phyloP scores from a whole-genome alignment of 2,329 filamentous ascomycete genomes.

The Zalaria obscura region DNA sequence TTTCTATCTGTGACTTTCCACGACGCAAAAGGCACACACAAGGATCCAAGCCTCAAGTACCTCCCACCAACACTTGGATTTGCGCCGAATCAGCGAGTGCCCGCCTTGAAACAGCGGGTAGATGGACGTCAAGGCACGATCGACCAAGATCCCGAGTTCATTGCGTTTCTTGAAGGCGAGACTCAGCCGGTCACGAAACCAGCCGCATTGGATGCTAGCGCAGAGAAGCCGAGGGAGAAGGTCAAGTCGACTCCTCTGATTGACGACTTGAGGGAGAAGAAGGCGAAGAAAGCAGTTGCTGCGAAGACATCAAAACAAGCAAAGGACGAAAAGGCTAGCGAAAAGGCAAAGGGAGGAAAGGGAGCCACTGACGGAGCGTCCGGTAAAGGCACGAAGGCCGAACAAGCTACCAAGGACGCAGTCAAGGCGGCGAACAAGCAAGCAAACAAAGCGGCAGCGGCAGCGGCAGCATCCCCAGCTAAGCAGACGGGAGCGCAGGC shows the following conservation, averaged over 20 bases:
- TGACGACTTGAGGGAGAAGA: constrained; percentile 83
- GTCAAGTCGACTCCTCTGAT: constrained; percentile 77
- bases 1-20: constrained; percentile 60
- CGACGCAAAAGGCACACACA: constrained; percentile 66
- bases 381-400: background rate
- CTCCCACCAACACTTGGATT: constrained; percentile 71
- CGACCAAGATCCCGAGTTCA: constrained; percentile 91
- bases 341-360: constrained; percentile 18
- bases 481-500: constrained; percentile 18
- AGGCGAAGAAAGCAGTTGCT: constrained; percentile 53
- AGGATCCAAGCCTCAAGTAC: constrained; percentile 52
- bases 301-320: constrained; percentile 46
- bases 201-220: constrained; percentile 30
- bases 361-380: constrained; percentile 1
- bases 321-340: constrained; percentile 21
- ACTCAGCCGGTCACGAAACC: constrained; percentile 57
- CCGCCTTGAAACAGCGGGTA: constrained; percentile 56
- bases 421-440: constrained; percentile 37
- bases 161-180: constrained; percentile 76
- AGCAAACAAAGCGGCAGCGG: constrained; percentile 19
- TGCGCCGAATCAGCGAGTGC: constrained; percentile 70
- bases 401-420: constrained; percentile 4
- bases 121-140: constrained; percentile 89
- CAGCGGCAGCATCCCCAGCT: constrained; percentile 23
- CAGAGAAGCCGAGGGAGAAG: constrained; percentile 32